Percentiles rank a stretch among this genome's conserved stretches.
Evolutionary conservation across 345 rosid genomes (phyloP).

Genomic region (Citrus unshiu): DNA sequence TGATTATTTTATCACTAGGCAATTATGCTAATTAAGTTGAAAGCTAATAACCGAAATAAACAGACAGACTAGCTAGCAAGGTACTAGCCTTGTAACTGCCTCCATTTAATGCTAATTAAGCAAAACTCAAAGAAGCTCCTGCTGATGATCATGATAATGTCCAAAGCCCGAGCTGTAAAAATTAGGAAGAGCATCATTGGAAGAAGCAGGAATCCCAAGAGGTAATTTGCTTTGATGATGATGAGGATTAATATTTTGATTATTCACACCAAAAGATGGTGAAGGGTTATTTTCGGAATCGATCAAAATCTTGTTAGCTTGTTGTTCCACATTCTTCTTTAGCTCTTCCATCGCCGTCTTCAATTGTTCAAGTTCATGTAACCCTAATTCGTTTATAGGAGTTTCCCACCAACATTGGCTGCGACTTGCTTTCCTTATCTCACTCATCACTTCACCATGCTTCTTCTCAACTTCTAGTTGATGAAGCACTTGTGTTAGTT

Average conservation of each 20-base stretch:
- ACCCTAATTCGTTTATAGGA: conserved; percentile 21
- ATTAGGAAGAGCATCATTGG: background rate
- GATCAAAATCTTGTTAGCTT: conserved; percentile 11
- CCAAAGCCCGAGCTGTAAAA: conserved; percentile 8
- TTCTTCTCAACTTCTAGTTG: conserved; percentile 32
- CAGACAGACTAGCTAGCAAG: conserved; percentile 5
- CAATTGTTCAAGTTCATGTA: conserved; percentile 21
- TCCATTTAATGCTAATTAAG: background rate
- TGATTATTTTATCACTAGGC: background rate
- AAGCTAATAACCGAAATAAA: background rate
- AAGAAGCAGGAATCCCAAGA: background rate
- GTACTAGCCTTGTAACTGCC: conserved; percentile 10
- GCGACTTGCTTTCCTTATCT: conserved; percentile 9
- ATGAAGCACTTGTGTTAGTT: conserved; percentile 14
- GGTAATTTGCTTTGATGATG: conserved; percentile 16
- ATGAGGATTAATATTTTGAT: background rate
- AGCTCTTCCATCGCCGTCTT: conserved; percentile 25
- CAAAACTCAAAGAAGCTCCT: conserved; percentile 1
- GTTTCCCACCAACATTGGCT: conserved; percentile 28
- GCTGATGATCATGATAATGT: background rate
- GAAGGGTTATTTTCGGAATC: conserved; percentile 10
- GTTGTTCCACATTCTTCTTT: conserved; percentile 17
- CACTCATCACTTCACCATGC: conserved; percentile 18
- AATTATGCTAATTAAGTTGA: background rate
- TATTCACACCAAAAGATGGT: background rate